These are phyloP conservation scores for Cordyceps cicadae DNA, from an alignment of 2,329 filamentous ascomycete species.

Conservation along the genomic window DNA sequence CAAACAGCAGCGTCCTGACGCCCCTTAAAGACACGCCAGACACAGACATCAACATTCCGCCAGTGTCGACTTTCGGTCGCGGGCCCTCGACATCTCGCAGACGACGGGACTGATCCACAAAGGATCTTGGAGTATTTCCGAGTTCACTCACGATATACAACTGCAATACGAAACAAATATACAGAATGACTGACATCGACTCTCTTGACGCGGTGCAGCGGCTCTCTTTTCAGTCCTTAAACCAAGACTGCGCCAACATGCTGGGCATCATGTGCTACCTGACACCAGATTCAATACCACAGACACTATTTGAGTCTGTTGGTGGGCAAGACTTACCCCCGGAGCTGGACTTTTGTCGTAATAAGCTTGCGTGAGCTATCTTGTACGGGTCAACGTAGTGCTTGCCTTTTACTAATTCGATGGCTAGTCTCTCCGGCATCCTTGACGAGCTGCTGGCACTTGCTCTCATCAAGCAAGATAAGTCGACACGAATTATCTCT, in stretches of 20 bases:
- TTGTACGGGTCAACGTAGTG: not conserved
- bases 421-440: not conserved
- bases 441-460: not conserved
- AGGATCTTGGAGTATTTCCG: not conserved
- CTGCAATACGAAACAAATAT: not conserved
- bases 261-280: constrained; percentile 1
- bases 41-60: constrained; percentile 74
- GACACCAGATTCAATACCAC: not conserved
- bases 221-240: no score
- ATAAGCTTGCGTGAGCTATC: not conserved
- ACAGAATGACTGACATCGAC: not conserved
- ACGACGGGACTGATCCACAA: no score
- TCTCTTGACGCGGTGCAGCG: no score
- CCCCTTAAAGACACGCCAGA: constrained; percentile 48
- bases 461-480: not conserved
- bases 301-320: not conserved
- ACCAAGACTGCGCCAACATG: not conserved
- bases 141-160: not conserved
- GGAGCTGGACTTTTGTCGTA: not conserved
- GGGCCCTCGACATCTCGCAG: constrained; percentile 36
- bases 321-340: not conserved
- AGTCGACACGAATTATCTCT: not conserved
- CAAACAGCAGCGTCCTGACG: constrained; percentile 43
- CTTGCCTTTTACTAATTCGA: not conserved
- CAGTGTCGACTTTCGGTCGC: constrained; percentile 54